Base-by-base conservation (phyloP, 2,329 filamentous ascomycete genomes). In the Albifimbria verrucaria region DNA sequence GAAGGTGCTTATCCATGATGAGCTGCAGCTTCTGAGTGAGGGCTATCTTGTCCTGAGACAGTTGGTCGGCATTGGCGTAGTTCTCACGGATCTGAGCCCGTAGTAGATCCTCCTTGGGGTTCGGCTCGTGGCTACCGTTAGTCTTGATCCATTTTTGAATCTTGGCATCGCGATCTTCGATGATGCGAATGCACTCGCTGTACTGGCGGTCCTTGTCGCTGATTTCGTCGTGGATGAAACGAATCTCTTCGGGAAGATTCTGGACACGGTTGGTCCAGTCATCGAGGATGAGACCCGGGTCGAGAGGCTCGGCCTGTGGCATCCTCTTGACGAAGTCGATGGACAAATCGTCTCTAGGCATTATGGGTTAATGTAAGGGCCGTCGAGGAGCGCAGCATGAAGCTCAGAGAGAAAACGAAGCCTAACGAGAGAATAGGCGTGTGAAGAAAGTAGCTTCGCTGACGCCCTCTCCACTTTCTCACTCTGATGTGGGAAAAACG, bases 161-260 rank as follows among this genome's bases (percentile, higher is more conserved):
- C 64, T 86, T 86, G 50, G 72, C 79, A 65, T 95, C 90, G 59
- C 87, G 85, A 54, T 88, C 85, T 41, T 85, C 81, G 64, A 92
- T 90, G 58, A 82, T 79, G 56, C 83, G 79, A 54, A 86, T 76
- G 66, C 87, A 86, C 47, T 90, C 85, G 64, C 83, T 77, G 60
- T 90, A 88, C 58, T 85, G 79, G 48, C 82, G 80, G 67, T 95
- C 90, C 69, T 92, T 93, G 67, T 89, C 87, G 65, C 85, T 79
- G 57, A 93, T 89, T 72, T 94, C 90, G 66, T 92, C 89, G 64
- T 92, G 87, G 57, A 93, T 80, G 73, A 92, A 92, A 20, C 87
- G 86, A 55, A 94, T 86, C 72, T 94, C 90, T 57, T 90, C 88
- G 56, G 89, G 89, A 24, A 93, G 78, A 64, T 94, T 94, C 62